These are phyloP conservation scores for Sarcomyxa edulis DNA, from an alignment of 768 basidiomycete genomes.

Conservation along the genomic window DNA sequence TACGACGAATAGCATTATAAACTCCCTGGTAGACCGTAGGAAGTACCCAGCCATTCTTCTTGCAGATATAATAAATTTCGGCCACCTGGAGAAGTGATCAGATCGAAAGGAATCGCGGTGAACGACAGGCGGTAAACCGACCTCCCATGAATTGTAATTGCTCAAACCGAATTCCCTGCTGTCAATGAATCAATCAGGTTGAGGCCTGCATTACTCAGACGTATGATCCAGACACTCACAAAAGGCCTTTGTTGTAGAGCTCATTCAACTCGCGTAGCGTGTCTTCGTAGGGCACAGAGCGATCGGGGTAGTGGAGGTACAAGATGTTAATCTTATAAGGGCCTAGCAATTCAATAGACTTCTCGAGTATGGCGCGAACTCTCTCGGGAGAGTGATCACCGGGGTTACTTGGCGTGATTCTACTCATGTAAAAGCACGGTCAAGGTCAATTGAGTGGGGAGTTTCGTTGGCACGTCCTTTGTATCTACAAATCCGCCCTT, in stretches of 20 bases:
- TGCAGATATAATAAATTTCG: conserved; percentile 41
- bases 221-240: conserved; percentile 11
- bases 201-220: too few relatives aligned
- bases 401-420: conserved; percentile 33
- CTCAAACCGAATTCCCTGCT: conserved; percentile 45
- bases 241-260: conserved; percentile 34
- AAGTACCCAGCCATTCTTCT: conserved; percentile 32
- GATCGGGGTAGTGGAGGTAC: conserved; percentile 43
- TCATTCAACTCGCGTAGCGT: conserved; percentile 33
- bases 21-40: conserved; percentile 39
- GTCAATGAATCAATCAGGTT: neutral
- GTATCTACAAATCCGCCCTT: conserved; percentile 38
- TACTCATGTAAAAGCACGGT: too few relatives aligned
- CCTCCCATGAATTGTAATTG: conserved; percentile 41
- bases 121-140: too few relatives aligned
- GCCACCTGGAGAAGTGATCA: conserved; percentile 26
- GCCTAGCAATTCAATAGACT: conserved; percentile 29
- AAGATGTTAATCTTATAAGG: conserved; percentile 37
- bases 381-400: conserved; percentile 35
- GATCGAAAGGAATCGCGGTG: neutral
- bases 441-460: too few relatives aligned
- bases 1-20: conserved; percentile 15
- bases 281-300: conserved; percentile 38
- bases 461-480: too few relatives aligned
- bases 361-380: conserved; percentile 31